Evolutionary conservation across 345 rosid species (phyloP), one percentile per base, ranked within the genome.

Genomic region (Camelina neglecta): DNA sequence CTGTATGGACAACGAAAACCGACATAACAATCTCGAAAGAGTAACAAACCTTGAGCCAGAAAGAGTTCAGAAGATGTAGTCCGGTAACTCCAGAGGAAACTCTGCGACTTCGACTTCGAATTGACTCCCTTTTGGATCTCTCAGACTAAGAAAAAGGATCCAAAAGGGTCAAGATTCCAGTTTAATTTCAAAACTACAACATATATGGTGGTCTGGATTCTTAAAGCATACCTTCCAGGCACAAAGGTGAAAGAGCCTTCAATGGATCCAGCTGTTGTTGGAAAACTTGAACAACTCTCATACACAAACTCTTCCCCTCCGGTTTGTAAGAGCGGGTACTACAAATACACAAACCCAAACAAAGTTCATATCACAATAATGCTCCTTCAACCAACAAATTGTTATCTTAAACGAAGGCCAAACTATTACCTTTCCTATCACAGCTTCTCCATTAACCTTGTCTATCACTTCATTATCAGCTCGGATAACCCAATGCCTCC

Each of bases 181-280:
- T 66, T 38, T 26, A 58, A 6, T 35, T 6, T 31, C 58, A 55
- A 63, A 53, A 67, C 51, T 18, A 35, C 26, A 69, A 20, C 11
- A 6, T 7, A 6, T 7, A 75, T 31, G 21, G 4, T 6, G 8
- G 11, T 75, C 56, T 53, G 4, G 51, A 29, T 44, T 54, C n/a
- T 18, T 51, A 41, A 42, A 60, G 36, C 60, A 18, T 88, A 92
- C 93, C 97, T 94, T 83, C 93, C 90, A 50, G 97, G 97, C 13
- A 92, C 87, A 86, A 94, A 94, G 45, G 92, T 86, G 82, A 90
- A 94, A 78, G 86, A 82, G 13, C 97, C 97, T 75, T 87, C 87
- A 74, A 90, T 21, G 5, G 91, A 88, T 39, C 94, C 95, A 72
- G 24, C 55, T 49, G 83, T 15, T 69, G 83, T 45, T 10, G 76